Percentiles rank a stretch among this genome's conserved stretches.
These are phyloP conservation scores for Adenanthera pavonina DNA, from an alignment of 306 rosid genomes.

Conservation along the genomic window DNA sequence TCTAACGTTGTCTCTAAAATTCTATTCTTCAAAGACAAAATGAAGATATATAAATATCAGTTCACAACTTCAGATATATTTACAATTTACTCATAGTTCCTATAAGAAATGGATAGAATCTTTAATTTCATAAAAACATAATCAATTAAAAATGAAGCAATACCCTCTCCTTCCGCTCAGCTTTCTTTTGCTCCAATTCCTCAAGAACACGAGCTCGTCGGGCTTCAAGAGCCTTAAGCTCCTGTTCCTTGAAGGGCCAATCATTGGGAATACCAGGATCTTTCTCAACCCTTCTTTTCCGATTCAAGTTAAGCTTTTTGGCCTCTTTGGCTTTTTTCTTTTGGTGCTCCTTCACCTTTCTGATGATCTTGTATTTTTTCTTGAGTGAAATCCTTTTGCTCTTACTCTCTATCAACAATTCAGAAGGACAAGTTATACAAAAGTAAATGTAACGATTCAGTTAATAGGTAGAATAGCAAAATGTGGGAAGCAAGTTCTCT, in stretches of 20 bases:
- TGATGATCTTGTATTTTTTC: conserved; percentile 83
- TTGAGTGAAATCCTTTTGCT: conserved; percentile 86
- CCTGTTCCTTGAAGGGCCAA: conserved; percentile 98
- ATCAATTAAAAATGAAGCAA: neutral
- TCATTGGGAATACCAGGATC: conserved; percentile 99
- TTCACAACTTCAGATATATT: neutral
- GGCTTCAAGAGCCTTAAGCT: conserved; percentile 85
- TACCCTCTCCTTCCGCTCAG: conserved; percentile 96
- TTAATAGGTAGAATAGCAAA: neutral
- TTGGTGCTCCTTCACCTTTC: conserved; percentile 88
- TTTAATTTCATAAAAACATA: neutral
- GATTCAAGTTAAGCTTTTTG: conserved; percentile 65
- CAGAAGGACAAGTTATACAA: neutral
- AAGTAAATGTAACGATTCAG: neutral
- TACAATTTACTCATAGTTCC: neutral
- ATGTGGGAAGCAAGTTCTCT: conserved; percentile 17
- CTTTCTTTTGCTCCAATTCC: conserved; percentile 86
- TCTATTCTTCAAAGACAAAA: neutral
- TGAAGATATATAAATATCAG: neutral
- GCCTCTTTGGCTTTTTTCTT: conserved; percentile 92
- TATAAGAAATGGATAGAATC: neutral
- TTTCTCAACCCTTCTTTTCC: conserved; percentile 80
- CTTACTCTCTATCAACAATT: conserved; percentile 79
- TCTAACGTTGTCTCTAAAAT: neutral
- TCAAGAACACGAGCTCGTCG: conserved; percentile 74